Evolutionary conservation across 805 yeast genomes (phyloP).

Genomic region (Starmerella floricola): DNA sequence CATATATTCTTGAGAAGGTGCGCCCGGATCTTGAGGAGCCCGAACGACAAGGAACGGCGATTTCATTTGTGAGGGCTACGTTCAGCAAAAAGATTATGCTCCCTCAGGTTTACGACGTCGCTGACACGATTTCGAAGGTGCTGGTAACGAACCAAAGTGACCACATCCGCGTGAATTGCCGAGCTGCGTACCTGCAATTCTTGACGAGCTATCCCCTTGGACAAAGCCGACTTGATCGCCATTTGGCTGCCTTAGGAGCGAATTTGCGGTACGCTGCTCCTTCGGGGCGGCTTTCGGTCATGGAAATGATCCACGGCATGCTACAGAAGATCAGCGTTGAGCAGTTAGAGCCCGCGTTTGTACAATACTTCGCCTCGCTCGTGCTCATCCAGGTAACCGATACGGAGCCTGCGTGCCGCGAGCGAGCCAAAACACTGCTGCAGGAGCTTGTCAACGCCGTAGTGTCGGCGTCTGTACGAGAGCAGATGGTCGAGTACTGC

Average conservation of each 20-base stretch:
- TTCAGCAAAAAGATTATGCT: slow-evolving; percentile 58
- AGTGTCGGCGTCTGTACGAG: background rate
- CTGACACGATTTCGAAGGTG: slow-evolving; percentile 67
- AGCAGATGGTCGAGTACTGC: slow-evolving; percentile 14
- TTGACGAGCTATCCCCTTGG: slow-evolving; percentile 93
- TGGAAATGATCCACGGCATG: slow-evolving; percentile 70
- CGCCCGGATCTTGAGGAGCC: slow-evolving; percentile 87
- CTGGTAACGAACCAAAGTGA: slow-evolving; percentile 83
- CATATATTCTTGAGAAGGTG: slow-evolving; percentile 57
- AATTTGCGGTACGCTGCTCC: slow-evolving; percentile 77
- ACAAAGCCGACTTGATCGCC: slow-evolving; percentile 67
- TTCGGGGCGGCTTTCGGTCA: slow-evolving; percentile 75
- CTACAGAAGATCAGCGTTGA: slow-evolving; percentile 44
- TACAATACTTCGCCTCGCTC: slow-evolving; percentile 73
- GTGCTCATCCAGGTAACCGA: slow-evolving; percentile 70
- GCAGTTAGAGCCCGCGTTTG: slow-evolving; percentile 37
- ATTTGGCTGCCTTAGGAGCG: slow-evolving; percentile 64
- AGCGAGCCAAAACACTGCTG: slow-evolving; percentile 54
- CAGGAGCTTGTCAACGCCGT: slow-evolving; percentile 1
- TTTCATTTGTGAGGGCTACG: slow-evolving; percentile 70
- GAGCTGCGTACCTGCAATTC: slow-evolving; percentile 73
- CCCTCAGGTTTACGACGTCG: slow-evolving; percentile 81
- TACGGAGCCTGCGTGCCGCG: slow-evolving; percentile 66
- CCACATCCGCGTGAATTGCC: slow-evolving; percentile 70
- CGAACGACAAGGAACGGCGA: slow-evolving; percentile 74